Base-by-base conservation (phyloP, 306 rosid species). In the Calophaca sinica region DNA sequence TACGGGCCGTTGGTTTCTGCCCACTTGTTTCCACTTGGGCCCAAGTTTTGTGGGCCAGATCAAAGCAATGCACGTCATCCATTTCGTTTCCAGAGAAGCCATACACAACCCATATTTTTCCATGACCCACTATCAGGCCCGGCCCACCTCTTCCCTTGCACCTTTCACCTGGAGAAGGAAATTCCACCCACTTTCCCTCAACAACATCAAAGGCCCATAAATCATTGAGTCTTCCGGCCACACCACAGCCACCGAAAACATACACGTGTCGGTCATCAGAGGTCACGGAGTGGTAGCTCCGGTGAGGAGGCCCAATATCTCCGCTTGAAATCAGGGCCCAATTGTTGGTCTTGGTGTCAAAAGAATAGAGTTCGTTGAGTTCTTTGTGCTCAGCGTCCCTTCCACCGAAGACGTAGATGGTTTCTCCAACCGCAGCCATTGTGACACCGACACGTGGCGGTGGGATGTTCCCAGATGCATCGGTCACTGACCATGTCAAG, bases 401-500 rank as follows among this genome's bases (percentile, higher is more conserved):
- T 42, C 96, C 96, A 15, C 96, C 98, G 60, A 94, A 94, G 15
- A 91, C 97, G 57, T 88, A 94, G 5, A 94, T 86, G 59, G 84
- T 88, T 9, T 80, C 76, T 74, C 89, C 90, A 59, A 91, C 75
- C 5, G 89, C 54, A 0, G 84, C 87, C 89, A 94, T 82, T 0
- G 97, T 82, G 31, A 94, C 98, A 28, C 98, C 98, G 0, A 91
- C 93, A 8, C 98, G 94, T 12, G 97, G 94, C 0, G 91, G 98
- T 0, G 98, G 98, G 10, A 62, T 51, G 12, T 88, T 84, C 0
- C 97, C 96, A 0, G 84, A 77, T 20, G 55, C 93, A 0, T 76
- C 64, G 0, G 86, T 88, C 39, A 87, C 91, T 0, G 93, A 72
- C 98, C 97, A 94, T 31, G 88, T 83, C 80, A 67, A 70, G 10